Conservation (phyloP, 257 asterid genomes). For the Solanum bulbocastanum region DNA sequence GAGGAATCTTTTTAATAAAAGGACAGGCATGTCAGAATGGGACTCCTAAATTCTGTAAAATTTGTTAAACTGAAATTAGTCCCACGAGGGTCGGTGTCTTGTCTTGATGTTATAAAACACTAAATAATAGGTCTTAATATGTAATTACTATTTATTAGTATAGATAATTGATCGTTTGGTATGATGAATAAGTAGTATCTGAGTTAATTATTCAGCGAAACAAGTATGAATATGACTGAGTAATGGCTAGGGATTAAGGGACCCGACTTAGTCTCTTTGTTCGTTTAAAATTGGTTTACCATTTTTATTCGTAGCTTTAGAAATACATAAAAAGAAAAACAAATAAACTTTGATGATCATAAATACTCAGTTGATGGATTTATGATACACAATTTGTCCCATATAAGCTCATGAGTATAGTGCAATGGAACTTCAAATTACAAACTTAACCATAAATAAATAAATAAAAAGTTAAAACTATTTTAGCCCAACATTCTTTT, state of each 20-base stretch:
- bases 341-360: no score
- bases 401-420: no score
- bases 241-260: neutral
- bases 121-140: neutral
- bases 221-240: no score
- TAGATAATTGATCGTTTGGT: neutral
- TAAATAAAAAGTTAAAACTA: neutral
- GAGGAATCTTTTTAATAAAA: neutral
- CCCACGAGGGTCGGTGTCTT: neutral
- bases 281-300: no score
- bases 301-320: neutral
- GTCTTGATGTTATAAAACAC: neutral
- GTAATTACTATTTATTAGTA: neutral
- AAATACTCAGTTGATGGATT: rapidly evolving
- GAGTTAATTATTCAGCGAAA: rapidly evolving
- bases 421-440: neutral
- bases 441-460: neutral
- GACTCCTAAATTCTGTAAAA: neutral
- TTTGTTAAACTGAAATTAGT: neutral
- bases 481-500: neutral
- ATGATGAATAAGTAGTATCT: neutral
- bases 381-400: neutral
- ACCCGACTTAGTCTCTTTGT: neutral
- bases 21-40: neutral
- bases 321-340: rapidly evolving